A percentile compares a stretch with the other conserved stretches of the same genome.
Conservation (phyloP, 805 yeast species). For the Ogataea ramenticola region DNA sequence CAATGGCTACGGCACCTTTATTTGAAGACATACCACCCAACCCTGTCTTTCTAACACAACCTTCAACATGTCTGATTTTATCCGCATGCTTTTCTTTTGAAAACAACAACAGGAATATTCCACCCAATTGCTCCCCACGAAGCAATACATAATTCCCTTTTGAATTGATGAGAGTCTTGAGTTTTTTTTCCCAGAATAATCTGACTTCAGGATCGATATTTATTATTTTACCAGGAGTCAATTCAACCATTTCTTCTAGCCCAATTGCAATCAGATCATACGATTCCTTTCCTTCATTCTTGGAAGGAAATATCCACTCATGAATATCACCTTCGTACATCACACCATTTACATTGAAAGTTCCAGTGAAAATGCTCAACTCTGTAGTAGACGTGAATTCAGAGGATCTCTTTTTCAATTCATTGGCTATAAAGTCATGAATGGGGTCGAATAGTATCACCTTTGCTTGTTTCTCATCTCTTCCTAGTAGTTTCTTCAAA, state of each 20-base stretch:
- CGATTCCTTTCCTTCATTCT: constrained; percentile 19
- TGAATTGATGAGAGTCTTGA: constrained; percentile 39
- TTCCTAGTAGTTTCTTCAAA: constrained; percentile 41
- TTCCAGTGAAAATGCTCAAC: constrained; percentile 37
- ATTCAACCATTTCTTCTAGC: constrained; percentile 82
- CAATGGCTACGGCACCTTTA: constrained; percentile 53
- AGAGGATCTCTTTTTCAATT: constrained; percentile 30
- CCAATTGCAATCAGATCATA: constrained; percentile 75
- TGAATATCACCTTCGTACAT: constrained; percentile 33
- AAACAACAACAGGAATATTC: constrained; percentile 66
- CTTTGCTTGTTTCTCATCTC: constrained; percentile 36
- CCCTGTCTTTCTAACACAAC: constrained; percentile 83
- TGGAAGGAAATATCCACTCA: constrained; percentile 38
- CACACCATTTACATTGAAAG: constrained; percentile 52
- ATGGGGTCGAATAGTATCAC: constrained; percentile 44
- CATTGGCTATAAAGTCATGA: constrained; percentile 42
- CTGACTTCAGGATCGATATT: constrained; percentile 62
- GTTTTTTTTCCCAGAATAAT: constrained; percentile 57
- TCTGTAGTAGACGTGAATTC: constrained; percentile 35
- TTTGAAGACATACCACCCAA: constrained; percentile 80
- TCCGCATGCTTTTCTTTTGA: constrained; percentile 45
- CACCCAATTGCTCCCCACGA: constrained; percentile 82
- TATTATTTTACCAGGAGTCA: constrained; percentile 77
- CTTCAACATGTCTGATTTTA: constrained; percentile 54
- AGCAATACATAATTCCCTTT: constrained; percentile 42